phyloP scores from a whole-genome alignment of 306 rosid species.

The Fragaria iinumae region DNA sequence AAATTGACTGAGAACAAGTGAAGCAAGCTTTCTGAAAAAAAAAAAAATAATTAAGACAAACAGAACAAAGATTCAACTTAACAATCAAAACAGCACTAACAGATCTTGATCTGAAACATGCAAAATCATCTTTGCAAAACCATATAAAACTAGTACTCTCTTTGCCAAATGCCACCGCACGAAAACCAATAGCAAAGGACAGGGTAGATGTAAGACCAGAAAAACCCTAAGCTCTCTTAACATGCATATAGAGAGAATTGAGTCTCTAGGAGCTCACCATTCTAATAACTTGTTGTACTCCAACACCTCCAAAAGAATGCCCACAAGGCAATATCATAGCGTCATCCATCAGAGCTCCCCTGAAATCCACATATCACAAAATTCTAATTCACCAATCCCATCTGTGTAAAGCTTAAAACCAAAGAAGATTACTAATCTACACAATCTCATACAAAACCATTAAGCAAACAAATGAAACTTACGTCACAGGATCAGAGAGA shows the following conservation, averaged over 20 bases:
- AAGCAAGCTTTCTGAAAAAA: conserved; percentile 85
- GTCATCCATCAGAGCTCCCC: conserved; percentile 94
- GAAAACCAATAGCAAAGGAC: conserved; percentile 3
- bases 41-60: conserved; percentile 16
- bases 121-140: neutral
- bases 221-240: conserved; percentile 8
- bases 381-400: neutral
- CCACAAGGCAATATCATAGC: conserved; percentile 99
- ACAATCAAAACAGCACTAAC: conserved; percentile 1
- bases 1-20: conserved; percentile 71
- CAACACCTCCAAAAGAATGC: conserved; percentile 93
- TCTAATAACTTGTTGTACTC: conserved; percentile 80
- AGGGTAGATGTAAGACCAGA: neutral
- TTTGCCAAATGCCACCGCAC: neutral
- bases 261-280: conserved; percentile 69
- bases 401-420: neutral
- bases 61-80: neutral
- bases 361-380: conserved; percentile 32
- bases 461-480: conserved; percentile 31
- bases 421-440: neutral
- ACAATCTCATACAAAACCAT: neutral
- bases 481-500: conserved; percentile 93
- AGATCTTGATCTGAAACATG: neutral
- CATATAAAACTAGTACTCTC: neutral
- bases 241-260: conserved; percentile 26